Evolutionary conservation across 2,329 filamentous ascomycete species (phyloP).

Genomic region (Diaporthe vaccinii): DNA sequence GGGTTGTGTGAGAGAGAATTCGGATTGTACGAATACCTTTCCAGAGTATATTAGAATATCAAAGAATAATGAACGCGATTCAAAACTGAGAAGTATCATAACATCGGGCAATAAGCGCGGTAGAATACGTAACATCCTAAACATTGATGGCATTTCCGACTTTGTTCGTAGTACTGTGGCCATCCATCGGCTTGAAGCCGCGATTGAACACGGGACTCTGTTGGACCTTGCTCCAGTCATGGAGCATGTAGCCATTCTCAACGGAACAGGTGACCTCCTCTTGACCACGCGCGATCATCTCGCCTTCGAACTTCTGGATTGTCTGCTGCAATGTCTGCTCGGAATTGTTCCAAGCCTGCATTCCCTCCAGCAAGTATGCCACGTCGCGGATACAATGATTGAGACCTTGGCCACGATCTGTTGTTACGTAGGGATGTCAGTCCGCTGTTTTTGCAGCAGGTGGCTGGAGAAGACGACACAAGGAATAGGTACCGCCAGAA

Average conservation of each 20-base stretch:
- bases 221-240: constrained; percentile 5
- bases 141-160: neutral
- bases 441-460: neutral
- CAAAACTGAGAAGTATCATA: no score
- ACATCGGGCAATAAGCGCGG: no score
- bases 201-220: constrained; percentile 10
- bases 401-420: constrained; percentile 14
- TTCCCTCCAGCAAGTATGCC: neutral
- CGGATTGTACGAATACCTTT: no score
- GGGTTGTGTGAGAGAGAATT: no score
- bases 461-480: neutral
- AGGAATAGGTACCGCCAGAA: neutral
- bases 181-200: constrained; percentile 9
- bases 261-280: constrained; percentile 18
- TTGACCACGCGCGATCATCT: constrained; percentile 15
- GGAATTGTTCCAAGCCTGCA: neutral
- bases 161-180: neutral
- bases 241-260: constrained; percentile 24
- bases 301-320: neutral
- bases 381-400: constrained; percentile 19
- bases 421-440: neutral
- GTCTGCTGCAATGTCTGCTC: neutral
- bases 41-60: no score
- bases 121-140: neutral
- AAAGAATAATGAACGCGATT: no score